Evolutionary conservation across 257 asterid genomes (phyloP).

Genomic region (Solanum gandarillasii): DNA sequence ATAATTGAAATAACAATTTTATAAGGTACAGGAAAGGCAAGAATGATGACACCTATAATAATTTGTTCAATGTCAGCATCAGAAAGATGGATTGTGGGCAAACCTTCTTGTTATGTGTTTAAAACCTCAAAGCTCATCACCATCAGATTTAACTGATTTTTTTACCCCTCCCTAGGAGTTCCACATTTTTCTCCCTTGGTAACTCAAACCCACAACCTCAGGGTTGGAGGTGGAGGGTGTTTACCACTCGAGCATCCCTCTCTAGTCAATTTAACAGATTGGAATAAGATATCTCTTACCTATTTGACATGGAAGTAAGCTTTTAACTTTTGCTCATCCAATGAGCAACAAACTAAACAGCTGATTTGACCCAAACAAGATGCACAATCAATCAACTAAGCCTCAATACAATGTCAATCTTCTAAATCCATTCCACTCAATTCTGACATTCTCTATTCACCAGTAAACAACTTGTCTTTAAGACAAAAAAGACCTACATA

Average conservation of each 20-base stretch:
- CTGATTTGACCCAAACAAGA: neutral
- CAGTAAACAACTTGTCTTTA: neutral
- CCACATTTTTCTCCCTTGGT: neutral
- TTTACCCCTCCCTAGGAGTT: neutral
- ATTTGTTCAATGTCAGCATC: neutral
- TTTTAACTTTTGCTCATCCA: neutral
- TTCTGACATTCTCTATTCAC: neutral
- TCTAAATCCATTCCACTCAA: neutral
- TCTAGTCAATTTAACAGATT: neutral
- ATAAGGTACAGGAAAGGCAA: neutral
- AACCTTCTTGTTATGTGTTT: neutral
- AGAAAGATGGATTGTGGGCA: neutral
- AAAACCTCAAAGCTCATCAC: neutral
- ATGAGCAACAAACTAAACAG: neutral
- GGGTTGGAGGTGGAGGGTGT: neutral
- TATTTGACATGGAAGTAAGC: neutral
- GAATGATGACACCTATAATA: neutral
- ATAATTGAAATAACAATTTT: neutral
- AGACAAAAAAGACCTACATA: neutral
- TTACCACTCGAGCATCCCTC: neutral
- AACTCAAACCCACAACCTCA: neutral
- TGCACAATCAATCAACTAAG: neutral
- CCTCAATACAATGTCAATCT: neutral
- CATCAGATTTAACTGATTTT: neutral
- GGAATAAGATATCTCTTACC: neutral